Percentiles rank a stretch among this genome's conserved stretches.
Evolutionary conservation across 345 rosid genomes (phyloP).

Genomic region (Gossypium turneri): DNA sequence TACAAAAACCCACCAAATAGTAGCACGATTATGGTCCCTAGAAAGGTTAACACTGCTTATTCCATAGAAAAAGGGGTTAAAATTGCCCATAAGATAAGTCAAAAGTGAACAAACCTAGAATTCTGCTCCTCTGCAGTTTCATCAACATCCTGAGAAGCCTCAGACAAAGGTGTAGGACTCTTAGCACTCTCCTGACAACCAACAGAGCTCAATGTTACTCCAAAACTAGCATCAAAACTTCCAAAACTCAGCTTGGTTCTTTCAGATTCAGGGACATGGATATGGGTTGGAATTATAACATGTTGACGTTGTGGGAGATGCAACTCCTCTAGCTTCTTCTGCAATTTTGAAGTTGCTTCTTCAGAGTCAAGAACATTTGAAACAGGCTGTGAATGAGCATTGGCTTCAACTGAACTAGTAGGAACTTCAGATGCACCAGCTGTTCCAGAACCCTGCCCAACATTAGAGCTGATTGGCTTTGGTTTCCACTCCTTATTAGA

Average conservation of each 20-base stretch:
- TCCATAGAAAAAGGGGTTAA: background rate
- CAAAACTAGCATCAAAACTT: conserved; percentile 84
- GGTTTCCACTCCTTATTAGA: conserved; percentile 89
- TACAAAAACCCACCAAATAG: background rate
- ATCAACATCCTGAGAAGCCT: conserved; percentile 55
- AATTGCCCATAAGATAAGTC: background rate
- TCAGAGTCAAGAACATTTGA: conserved; percentile 44
- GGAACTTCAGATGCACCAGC: conserved; percentile 45
- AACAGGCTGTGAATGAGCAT: conserved; percentile 31
- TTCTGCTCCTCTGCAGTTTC: conserved; percentile 50
- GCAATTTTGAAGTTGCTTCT: conserved; percentile 60
- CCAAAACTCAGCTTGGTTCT: conserved; percentile 88
- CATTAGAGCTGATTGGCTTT: conserved; percentile 52
- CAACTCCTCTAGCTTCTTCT: conserved; percentile 66
- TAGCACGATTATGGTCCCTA: background rate
- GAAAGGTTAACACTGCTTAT: background rate
- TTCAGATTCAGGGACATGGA: conserved; percentile 92
- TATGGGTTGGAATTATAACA: conserved; percentile 88
- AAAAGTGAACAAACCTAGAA: conserved; percentile 44
- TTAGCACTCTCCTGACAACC: conserved; percentile 55
- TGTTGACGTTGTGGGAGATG: conserved; percentile 74
- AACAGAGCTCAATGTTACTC: conserved; percentile 34
- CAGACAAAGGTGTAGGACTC: conserved; percentile 60
- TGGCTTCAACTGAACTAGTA: conserved; percentile 40
- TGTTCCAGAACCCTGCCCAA: conserved; percentile 46